Evolutionary conservation across 495 filamentous ascomycete species (phyloP), one percentile per base, ranked within the genome.

Genomic region (Saxophila tyrrhenica): DNA sequence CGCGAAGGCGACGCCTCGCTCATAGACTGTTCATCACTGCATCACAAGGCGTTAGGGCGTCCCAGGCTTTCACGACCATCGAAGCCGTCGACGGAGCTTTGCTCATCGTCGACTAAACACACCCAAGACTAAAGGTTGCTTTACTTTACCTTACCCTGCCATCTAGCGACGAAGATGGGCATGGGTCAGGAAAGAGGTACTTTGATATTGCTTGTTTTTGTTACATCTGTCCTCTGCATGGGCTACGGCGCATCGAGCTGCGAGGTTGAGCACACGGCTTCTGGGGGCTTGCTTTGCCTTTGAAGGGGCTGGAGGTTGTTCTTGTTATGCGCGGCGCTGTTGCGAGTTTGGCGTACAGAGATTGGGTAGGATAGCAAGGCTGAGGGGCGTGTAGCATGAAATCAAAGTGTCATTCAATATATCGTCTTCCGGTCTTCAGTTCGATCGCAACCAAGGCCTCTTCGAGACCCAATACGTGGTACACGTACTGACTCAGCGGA

Each of bases 1-100:
- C 58, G 51, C 50, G 48, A 61, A 56, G 20, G 50, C 54, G 41
- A 44, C 41, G 15, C 41, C 41, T 44, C 15, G 19, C 16, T 44
- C 41, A n/a, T 44, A 35, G 29, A 35, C 13, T 35, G 29, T 13
- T 5, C 29, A 7, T 35, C 29, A 35, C 29, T 35, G 29, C 29
- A 35, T 13, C 13, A 35, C 29, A 35, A 35, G 7, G n/a, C n/a
- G n/a, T n/a, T n/a, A n/a, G n/a, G n/a, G n/a, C n/a, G n/a, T n/a
- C n/a, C n/a, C n/a, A n/a, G n/a, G n/a, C n/a, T n/a, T n/a, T n/a
- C n/a, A n/a, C n/a, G n/a, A n/a, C 29, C 29, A 35, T 35, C 29
- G 29, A 35, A 13, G n/a, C n/a, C n/a, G n/a, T n/a, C n/a, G n/a
- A n/a, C n/a, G n/a, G n/a, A n/a, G n/a, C n/a, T n/a, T n/a, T 35